These are phyloP conservation scores for Colletotrichum viniferum DNA, from an alignment of 2,329 filamentous ascomycete genomes.

Conservation along the genomic window DNA sequence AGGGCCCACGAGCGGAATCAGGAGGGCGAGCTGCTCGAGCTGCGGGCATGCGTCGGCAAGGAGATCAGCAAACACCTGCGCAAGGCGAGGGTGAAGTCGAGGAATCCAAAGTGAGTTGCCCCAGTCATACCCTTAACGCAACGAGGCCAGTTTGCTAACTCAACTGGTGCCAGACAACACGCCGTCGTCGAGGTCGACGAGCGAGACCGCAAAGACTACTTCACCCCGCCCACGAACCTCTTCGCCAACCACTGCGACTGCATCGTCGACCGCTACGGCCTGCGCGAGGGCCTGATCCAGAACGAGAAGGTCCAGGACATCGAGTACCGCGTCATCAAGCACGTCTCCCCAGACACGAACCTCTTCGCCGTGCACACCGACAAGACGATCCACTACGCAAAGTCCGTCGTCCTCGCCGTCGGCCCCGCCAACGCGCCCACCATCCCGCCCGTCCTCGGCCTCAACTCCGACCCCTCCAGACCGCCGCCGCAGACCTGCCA, in stretches of 20 bases:
- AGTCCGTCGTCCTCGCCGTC: conserved; percentile 71
- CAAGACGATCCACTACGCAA: conserved; percentile 58
- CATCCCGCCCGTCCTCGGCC: conserved; percentile 44
- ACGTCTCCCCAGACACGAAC: conserved; percentile 51
- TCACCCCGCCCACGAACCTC: conserved; percentile 64
- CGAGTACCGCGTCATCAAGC: conserved; percentile 56
- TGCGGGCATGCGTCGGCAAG: conserved; percentile 76
- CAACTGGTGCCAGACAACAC: conserved; percentile 36
- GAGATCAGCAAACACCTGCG: conserved; percentile 80
- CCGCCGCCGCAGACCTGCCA: conserved; percentile 58
- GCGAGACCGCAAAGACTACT: conserved; percentile 72
- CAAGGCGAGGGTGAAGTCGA: conserved; percentile 42
- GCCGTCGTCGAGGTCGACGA: conserved; percentile 63
- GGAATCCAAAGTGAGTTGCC: conserved; percentile 23
- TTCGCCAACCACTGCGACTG: conserved; percentile 67
- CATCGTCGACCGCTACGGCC: conserved; percentile 61
- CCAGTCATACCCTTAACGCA: neutral
- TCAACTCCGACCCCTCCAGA: conserved; percentile 23
- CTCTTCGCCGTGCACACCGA: conserved; percentile 70
- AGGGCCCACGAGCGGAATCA: conserved; percentile 67
- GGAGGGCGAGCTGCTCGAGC: conserved; percentile 70
- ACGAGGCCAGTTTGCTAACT: neutral
- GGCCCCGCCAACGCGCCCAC: conserved; percentile 68
- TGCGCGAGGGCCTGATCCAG: conserved; percentile 60
- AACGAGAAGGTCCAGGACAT: conserved; percentile 67